These are phyloP conservation scores for Solanum piurae DNA, from an alignment of 257 asterid genomes.

Conservation along the genomic window DNA sequence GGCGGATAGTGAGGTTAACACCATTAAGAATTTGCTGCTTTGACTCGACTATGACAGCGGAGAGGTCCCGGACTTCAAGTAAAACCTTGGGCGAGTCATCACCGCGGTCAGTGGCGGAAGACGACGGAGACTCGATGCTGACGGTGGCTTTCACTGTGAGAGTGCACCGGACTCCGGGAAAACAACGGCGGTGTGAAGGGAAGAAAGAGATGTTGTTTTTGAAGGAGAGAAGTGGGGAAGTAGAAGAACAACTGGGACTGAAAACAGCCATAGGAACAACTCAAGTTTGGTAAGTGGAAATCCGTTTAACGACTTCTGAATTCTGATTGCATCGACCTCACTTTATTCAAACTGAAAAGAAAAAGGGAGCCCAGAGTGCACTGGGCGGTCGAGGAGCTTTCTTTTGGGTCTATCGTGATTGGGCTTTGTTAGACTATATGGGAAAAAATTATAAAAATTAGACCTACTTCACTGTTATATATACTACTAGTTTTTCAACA, in stretches of 20 bases:
- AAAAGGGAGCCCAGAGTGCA: not conserved
- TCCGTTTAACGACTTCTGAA: not conserved
- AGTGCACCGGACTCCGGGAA: not conserved
- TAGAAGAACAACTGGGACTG: slow-evolving; percentile 5
- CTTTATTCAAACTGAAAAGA: not conserved
- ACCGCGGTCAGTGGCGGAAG: slow-evolving; percentile 29
- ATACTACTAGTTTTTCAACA: too few species aligned
- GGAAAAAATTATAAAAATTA: too few species aligned
- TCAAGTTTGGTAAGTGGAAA: not conserved
- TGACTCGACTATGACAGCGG: slow-evolving; percentile 67
- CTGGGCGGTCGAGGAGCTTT: not conserved
- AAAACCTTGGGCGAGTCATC: slow-evolving; percentile 36
- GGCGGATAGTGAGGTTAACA: slow-evolving; percentile 69
- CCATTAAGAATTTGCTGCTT: slow-evolving; percentile 78
- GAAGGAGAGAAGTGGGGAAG: slow-evolving; percentile 27
- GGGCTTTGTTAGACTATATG: not conserved
- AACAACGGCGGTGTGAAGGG: slow-evolving; percentile 22
- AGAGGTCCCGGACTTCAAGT: slow-evolving; percentile 74
- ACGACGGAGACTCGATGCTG: slow-evolving; percentile 45
- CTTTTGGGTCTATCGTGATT: not conserved
- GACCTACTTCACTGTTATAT: too few species aligned
- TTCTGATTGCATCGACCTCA: not conserved
- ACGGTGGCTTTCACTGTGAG: slow-evolving; percentile 38
- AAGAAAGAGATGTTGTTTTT: slow-evolving; percentile 2
- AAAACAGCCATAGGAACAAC: slow-evolving; percentile 49